Evolutionary conservation across 2,329 filamentous ascomycete genomes (phyloP).

Genomic region (Neofusicoccum parvum): DNA sequence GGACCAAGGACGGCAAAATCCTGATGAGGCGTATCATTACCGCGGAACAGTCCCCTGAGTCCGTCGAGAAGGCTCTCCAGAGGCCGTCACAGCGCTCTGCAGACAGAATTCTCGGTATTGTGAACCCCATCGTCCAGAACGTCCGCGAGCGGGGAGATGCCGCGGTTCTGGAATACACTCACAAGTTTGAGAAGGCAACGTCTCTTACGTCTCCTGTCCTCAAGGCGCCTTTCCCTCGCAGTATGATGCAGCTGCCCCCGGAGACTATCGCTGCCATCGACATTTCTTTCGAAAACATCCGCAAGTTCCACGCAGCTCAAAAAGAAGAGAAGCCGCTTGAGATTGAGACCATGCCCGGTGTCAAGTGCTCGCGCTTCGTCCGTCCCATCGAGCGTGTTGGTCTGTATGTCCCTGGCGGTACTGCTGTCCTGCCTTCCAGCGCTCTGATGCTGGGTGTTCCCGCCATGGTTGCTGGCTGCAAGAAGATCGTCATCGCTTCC

Average conservation of each 20-base stretch:
- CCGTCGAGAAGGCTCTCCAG: conserved; percentile 75
- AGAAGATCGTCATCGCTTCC: conserved; percentile 90
- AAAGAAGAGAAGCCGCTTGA: conserved; percentile 77
- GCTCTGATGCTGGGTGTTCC: conserved; percentile 98
- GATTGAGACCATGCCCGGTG: conserved; percentile 97
- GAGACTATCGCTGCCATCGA: conserved; percentile 95
- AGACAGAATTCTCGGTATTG: conserved; percentile 90
- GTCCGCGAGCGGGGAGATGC: conserved; percentile 83
- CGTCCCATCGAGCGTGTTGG: conserved; percentile 95
- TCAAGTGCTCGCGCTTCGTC: conserved; percentile 89
- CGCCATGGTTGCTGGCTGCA: conserved; percentile 94
- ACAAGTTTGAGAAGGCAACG: conserved; percentile 97
- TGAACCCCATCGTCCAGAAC: conserved; percentile 87
- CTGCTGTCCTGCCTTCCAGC: conserved; percentile 93
- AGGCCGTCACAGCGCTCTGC: conserved; percentile 92
- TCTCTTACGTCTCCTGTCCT: conserved; percentile 87
- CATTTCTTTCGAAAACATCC: conserved; percentile 89
- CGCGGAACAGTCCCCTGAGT: conserved; percentile 61
- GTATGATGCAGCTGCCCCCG: conserved; percentile 79
- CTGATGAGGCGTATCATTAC: conserved; percentile 80
- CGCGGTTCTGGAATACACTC: conserved; percentile 87
- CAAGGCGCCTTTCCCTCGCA: conserved; percentile 81
- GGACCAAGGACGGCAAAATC: conserved; percentile 61
- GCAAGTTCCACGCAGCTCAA: conserved; percentile 90
- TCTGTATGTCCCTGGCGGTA: conserved; percentile 92